Evolutionary conservation across 1,284 basidiomycete genomes (phyloP), one percentile per base, ranked within the genome.

Genomic region (Cronartium ribicola): DNA sequence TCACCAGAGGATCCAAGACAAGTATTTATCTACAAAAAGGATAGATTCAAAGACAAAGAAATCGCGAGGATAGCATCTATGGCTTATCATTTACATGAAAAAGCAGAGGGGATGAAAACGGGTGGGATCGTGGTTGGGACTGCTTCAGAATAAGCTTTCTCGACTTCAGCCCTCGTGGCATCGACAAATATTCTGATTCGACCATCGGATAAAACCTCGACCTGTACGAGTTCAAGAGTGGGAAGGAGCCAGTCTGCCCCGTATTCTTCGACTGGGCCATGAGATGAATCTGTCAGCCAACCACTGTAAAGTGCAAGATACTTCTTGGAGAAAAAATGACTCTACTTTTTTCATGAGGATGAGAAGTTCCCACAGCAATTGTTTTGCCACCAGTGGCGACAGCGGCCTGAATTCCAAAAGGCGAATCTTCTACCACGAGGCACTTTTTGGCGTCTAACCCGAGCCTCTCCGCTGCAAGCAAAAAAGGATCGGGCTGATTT

Each of bases 401-500:
- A 85, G 87, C 0, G 88, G 89, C 46, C 88, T 89, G 81, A 90
- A 88, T 79, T 8, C 69, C 69, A 20, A 75, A 76, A 17, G 76
- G 76, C 8, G 76, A 77, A 77, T 90, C 89, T 41, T 76, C 76
- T 76, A 90, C 89, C 68, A 90, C 88, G 77, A 90, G 85, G 84
- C 82, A 82, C 61, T 80, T 79, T 44, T 81, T 81, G 61, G 81
- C 77, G 66, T 82, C 80, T 75, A 81, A 89, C 0, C 89, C 89
- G 73, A 91, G 86, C 79, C 88, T 87, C 77, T 87, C 81, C 3
- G 89, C 89, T 4, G 89, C 89, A 68, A 90, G 86, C 75, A 90
- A 84, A 85, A 90, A 90, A 0, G 89, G 88, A 80, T 89, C 88
- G 6, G 88, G 88, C 29, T 86, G 85, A 60, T 7, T 37, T 40